These are phyloP conservation scores for Fusarium pseudograminearum DNA, from an alignment of 2,329 filamentous ascomycete species.

Conservation along the genomic window DNA sequence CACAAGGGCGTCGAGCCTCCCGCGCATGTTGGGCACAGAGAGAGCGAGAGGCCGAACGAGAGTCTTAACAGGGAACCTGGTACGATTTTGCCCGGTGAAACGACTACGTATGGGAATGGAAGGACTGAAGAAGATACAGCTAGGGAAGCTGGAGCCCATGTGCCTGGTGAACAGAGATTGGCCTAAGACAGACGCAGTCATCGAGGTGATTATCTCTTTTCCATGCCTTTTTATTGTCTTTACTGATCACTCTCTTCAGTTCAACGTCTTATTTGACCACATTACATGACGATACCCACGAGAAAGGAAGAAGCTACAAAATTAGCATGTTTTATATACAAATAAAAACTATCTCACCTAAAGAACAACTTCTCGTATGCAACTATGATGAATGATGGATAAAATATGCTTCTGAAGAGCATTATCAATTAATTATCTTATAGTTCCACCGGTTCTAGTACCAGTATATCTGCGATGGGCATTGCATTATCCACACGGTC, in stretches of 20 bases:
- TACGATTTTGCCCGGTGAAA: conserved; percentile 13
- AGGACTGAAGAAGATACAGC: not conserved
- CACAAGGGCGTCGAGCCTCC: conserved; percentile 22
- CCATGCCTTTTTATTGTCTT: rapidly evolving
- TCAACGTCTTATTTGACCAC: rapidly evolving
- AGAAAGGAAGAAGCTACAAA: too few species aligned
- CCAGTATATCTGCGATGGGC: rapidly evolving
- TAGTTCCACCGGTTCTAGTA: not conserved
- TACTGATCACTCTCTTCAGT: not conserved
- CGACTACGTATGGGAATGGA: conserved; percentile 18
- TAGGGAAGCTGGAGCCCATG: not conserved
- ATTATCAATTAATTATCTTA: not conserved
- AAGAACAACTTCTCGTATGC: not conserved
- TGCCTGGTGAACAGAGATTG: not conserved
- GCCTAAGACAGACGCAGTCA: not conserved
- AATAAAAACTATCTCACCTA: not conserved
- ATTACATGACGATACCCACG: not conserved
- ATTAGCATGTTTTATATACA: not conserved
- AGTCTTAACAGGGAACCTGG: conserved; percentile 21
- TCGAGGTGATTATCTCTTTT: not conserved
- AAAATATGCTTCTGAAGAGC: not conserved
- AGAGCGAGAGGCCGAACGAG: conserved; percentile 22
- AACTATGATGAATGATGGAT: rapidly evolving
- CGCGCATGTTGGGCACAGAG: conserved; percentile 1
- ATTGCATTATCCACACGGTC: rapidly evolving